phyloP scores from a whole-genome alignment of 768 basidiomycete genomes.

The Hydnomerulius pinastri region DNA sequence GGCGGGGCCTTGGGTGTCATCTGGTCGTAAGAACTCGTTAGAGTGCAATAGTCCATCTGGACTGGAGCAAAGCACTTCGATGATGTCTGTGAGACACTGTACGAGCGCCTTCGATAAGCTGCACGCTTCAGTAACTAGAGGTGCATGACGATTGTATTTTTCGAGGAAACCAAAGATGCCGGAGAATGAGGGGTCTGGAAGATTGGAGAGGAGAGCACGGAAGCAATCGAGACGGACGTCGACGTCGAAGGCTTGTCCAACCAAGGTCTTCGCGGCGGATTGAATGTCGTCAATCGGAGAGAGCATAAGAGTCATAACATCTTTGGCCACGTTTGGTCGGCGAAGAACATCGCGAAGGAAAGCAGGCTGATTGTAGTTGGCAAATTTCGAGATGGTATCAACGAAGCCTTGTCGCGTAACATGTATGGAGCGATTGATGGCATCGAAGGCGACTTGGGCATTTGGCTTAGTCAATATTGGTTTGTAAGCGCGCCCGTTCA shows the following conservation, averaged over 20 bases:
- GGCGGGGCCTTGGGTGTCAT: constrained; percentile 47
- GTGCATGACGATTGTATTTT: constrained; percentile 64
- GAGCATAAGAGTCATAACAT: constrained; percentile 69
- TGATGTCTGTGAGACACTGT: constrained; percentile 87
- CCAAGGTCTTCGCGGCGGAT: constrained; percentile 73
- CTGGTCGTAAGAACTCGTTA: constrained; percentile 47
- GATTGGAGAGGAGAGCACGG: constrained; percentile 69
- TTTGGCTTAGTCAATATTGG: constrained; percentile 34
- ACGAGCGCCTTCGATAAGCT: constrained; percentile 88
- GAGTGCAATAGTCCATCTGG: constrained; percentile 71
- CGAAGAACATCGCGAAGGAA: constrained; percentile 56
- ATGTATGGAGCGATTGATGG: constrained; percentile 62
- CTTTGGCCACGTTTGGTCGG: constrained; percentile 55
- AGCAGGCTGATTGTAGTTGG: constrained; percentile 59
- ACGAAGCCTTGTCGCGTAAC: constrained; percentile 64
- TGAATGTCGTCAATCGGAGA: constrained; percentile 81
- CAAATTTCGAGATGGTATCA: constrained; percentile 60
- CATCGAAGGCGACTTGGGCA: constrained; percentile 42
- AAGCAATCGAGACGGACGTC: constrained; percentile 89
- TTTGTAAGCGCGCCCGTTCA: constrained; percentile 55
- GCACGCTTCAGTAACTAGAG: constrained; percentile 79
- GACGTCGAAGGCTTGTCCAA: constrained; percentile 86
- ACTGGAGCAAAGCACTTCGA: constrained; percentile 81
- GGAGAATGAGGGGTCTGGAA: constrained; percentile 64
- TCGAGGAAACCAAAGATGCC: constrained; percentile 72